phyloP scores from a whole-genome alignment of 2,329 filamentous ascomycete genomes.

The Trichoderma atroviride region DNA sequence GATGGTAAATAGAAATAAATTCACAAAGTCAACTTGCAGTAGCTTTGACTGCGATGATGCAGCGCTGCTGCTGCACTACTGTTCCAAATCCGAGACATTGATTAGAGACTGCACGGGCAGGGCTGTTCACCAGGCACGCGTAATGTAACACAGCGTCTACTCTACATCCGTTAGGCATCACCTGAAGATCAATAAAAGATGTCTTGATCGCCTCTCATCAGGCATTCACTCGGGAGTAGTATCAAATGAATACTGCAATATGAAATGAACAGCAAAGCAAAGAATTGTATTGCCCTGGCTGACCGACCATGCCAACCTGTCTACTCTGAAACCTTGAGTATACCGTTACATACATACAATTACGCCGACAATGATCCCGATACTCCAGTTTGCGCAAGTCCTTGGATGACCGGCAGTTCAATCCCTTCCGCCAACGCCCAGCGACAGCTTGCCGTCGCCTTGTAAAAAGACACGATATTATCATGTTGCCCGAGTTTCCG shows the following conservation, averaged over 20 bases:
- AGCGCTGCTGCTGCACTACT: not conserved
- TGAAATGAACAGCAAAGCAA: not conserved
- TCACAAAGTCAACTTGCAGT: not conserved
- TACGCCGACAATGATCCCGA: conserved; percentile 26
- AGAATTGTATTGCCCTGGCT: conserved; percentile 14
- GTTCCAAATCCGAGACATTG: conserved; percentile 1
- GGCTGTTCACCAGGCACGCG: not conserved
- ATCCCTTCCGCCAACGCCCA: conserved; percentile 34
- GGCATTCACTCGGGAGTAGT: not conserved
- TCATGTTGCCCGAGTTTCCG: conserved; percentile 10
- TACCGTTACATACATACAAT: conserved; percentile 26
- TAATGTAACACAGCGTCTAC: not conserved
- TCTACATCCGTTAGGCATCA: not conserved
- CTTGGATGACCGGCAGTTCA: conserved; percentile 20
- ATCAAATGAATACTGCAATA: not conserved
- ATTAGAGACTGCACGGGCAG: not conserved
- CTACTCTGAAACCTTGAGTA: conserved; percentile 19
- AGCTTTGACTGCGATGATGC: not conserved
- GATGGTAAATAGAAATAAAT: not conserved
- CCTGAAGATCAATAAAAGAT: not conserved
- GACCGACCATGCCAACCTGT: conserved; percentile 17
- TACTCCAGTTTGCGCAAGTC: conserved; percentile 28
- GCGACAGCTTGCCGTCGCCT: conserved; percentile 35
- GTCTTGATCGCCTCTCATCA: not conserved
- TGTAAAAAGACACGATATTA: conserved; percentile 22